Evolutionary conservation across 2,329 filamentous ascomycete genomes (phyloP), one percentile per base, ranked within the genome.

Genomic region (Colletotrichum sp.): DNA sequence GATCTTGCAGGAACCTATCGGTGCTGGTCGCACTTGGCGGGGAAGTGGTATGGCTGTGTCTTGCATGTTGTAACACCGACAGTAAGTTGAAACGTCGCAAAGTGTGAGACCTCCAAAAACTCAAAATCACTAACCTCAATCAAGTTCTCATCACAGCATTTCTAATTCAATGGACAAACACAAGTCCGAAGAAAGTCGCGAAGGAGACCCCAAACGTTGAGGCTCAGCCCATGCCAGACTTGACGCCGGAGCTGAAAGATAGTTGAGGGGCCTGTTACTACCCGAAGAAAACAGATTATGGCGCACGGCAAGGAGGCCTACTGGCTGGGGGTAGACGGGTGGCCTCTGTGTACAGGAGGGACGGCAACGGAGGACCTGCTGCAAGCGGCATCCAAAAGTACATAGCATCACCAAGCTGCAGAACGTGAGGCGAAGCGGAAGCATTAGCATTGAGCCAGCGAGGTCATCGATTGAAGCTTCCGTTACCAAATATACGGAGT

Each of bases 1-100:
- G 10, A 2, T 16, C 7, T 28, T n/a, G n/a, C 57, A 61, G 57
- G 16, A 73, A 73, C 36, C 55, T 73, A 8, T 55, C 71, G 16
- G 28, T 63, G 4, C 21, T 73, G 28, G 24, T 55, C 7, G 64
- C 65, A 18, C 57, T 73, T 12, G 34, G 36, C 9, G 71, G 71
- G 4, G 71, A 69, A 10, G 30, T 69, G 12, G 55, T 39, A 13
- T 73, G 64, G 64, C 55, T 73, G 4, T 69, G 71, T n/a, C 30
- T 68, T 8, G 67, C 71, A 3, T 73, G 71, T n/a, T 73, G 71
- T 30, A 73, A 73, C 36, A 61, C 39, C 6, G 71, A 73, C 21
- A 30, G 71, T 69, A 69, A 39, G 70, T 72, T 18, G 24, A 30
- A 14, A 67, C 12, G 3, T 28, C 12, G 2, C 32, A 13, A 6